These are phyloP conservation scores for Aspergillus conjunctus DNA, from an alignment of 495 filamentous ascomycete genomes.

Conservation along the genomic window DNA sequence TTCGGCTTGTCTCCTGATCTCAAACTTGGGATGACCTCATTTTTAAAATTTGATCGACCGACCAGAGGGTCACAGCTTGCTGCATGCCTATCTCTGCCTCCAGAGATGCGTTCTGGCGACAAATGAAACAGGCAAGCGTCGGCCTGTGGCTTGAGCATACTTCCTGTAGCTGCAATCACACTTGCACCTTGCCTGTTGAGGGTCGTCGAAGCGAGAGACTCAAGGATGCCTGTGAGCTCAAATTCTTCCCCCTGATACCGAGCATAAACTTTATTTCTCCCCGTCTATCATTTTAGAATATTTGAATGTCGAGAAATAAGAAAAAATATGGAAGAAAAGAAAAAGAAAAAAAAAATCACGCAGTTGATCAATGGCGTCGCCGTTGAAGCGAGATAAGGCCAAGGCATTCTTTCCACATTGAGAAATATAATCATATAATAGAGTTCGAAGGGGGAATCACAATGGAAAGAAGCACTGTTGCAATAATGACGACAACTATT, in stretches of 20 bases:
- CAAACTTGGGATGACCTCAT: constrained; percentile 16
- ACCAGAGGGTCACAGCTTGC: constrained; percentile 7
- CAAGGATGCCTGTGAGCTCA: background rate
- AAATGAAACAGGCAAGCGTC: constrained; percentile 11
- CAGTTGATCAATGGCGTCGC: background rate
- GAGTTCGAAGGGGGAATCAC: background rate
- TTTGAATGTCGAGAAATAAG: background rate
- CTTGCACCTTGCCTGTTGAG: constrained; percentile 9
- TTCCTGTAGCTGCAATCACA: constrained; percentile 2
- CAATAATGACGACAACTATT: constrained; percentile 7
- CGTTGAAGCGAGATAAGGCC: background rate
- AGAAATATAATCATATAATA: background rate
- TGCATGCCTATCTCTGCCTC: constrained; percentile 11
- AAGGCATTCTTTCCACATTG: background rate
- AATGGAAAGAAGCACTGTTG: background rate
- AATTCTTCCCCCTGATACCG: background rate
- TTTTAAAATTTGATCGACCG: constrained; percentile 16
- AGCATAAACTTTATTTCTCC: background rate
- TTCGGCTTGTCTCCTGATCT: constrained; percentile 17
- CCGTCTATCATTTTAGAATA: background rate
- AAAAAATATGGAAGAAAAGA: too few relatives aligned
- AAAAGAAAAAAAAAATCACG: background rate
- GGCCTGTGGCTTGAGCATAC: background rate
- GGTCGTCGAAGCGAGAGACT: constrained; percentile 12
- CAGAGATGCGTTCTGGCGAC: background rate